Conservation (phyloP, 192 early-diverging fungal genomes). For the Bifiguratus adelaidae region DNA sequence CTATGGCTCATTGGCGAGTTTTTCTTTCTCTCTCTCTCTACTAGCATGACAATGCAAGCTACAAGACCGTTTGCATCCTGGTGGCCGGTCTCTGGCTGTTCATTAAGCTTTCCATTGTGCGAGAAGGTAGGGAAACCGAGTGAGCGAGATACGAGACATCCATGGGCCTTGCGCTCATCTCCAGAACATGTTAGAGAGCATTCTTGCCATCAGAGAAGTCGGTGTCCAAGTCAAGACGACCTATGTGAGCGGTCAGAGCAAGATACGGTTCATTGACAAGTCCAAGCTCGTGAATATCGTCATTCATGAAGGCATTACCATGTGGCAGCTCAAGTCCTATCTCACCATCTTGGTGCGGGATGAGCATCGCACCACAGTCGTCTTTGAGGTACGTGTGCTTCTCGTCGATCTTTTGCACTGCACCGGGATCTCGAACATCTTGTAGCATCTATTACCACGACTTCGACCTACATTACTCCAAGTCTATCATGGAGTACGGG, state of each 20-base stretch:
- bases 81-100: too few relatives aligned
- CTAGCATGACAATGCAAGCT: too few relatives aligned
- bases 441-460: slow-evolving; percentile 37
- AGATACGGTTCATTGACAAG: slow-evolving; percentile 50
- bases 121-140: too few relatives aligned
- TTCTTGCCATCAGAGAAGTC: slow-evolving; percentile 54
- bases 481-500: slow-evolving; percentile 39
- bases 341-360: slow-evolving; percentile 55
- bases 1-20: too few relatives aligned
- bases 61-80: too few relatives aligned
- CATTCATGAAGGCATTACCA: slow-evolving; percentile 69
- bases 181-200: too few relatives aligned
- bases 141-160: too few relatives aligned
- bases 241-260: slow-evolving; percentile 31
- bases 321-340: slow-evolving; percentile 62
- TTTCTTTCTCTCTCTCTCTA: too few relatives aligned
- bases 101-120: too few relatives aligned
- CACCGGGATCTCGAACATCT: background rate
- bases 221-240: slow-evolving; percentile 56
- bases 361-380: slow-evolving; percentile 50
- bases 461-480: slow-evolving; percentile 29
- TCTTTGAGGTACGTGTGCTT: slow-evolving; percentile 47
- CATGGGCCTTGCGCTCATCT: too few relatives aligned
- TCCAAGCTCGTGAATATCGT: slow-evolving; percentile 54
- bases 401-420: background rate